Evolutionary conservation across 352 stramenopile genomes (phyloP).

Genomic region (Phytophthora capsici): DNA sequence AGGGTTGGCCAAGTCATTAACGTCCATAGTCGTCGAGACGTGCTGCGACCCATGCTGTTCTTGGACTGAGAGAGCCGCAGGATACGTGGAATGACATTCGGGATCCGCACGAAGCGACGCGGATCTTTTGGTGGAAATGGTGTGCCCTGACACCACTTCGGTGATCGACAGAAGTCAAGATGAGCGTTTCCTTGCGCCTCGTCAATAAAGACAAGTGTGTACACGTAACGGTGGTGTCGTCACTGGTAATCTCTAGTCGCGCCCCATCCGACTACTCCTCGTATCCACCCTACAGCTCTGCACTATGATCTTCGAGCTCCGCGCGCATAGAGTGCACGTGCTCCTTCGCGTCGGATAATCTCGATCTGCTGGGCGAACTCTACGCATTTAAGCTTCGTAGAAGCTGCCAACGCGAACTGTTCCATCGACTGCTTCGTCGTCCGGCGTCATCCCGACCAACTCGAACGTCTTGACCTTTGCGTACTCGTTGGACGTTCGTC

Average conservation of each 20-base stretch:
- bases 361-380: too few relatives aligned
- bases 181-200: too few relatives aligned
- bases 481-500: conserved; percentile 25
- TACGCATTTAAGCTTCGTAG: conserved; percentile 46
- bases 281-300: too few relatives aligned
- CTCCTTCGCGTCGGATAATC: too few relatives aligned
- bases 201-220: too few relatives aligned
- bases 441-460: conserved; percentile 33
- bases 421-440: conserved; percentile 12
- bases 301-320: too few relatives aligned
- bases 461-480: conserved; percentile 37
- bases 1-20: neutral
- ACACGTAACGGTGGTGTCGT: too few relatives aligned
- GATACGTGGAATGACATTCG: neutral
- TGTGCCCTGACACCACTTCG: neutral
- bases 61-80: neutral
- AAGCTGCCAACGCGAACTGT: conserved; percentile 46
- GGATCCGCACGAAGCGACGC: neutral
- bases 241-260: too few relatives aligned
- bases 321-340: too few relatives aligned
- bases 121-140: neutral
- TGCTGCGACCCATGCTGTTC: neutral
- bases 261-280: too few relatives aligned
- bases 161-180: neutral
- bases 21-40: neutral